These are phyloP conservation scores for Penicillium nordicum DNA, from an alignment of 2,329 filamentous ascomycete genomes.

Conservation along the genomic window DNA sequence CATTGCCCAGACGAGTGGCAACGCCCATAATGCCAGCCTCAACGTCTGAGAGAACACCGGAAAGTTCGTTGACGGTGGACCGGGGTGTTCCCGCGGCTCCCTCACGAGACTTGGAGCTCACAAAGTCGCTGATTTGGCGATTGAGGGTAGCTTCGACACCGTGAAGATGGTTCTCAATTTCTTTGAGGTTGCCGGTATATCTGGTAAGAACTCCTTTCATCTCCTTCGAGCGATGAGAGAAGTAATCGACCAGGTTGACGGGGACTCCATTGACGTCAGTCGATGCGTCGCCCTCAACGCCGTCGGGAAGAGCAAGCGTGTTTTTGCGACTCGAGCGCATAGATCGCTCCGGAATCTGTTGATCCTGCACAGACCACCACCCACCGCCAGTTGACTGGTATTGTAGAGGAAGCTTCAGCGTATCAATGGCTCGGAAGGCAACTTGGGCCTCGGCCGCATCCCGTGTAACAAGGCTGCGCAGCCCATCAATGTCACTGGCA, in stretches of 20 bases:
- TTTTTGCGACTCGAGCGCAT: constrained; percentile 42
- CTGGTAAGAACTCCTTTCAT: constrained; percentile 57
- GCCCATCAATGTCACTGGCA: constrained; percentile 56
- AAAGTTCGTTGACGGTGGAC: constrained; percentile 47
- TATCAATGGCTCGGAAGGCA: constrained; percentile 70
- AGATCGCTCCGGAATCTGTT: constrained; percentile 38
- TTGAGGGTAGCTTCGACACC: constrained; percentile 60
- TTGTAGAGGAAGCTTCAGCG: constrained; percentile 65
- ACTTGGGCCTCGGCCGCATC: constrained; percentile 69
- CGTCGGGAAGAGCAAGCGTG: constrained; percentile 47
- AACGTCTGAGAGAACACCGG: constrained; percentile 61
- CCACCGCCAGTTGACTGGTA: constrained; percentile 53
- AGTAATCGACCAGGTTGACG: constrained; percentile 61
- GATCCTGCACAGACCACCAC: constrained; percentile 42
- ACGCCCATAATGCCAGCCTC: constrained; percentile 63
- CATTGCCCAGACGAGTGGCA: constrained; percentile 57
- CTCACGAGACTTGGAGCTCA: constrained; percentile 40
- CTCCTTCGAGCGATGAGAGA: constrained; percentile 60
- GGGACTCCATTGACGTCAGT: constrained; percentile 51
- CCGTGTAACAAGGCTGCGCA: constrained; percentile 57
- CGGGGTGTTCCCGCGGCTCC: constrained; percentile 45
- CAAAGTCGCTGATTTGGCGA: constrained; percentile 58
- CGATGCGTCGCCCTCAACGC: constrained; percentile 40
- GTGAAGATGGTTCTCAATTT: constrained; percentile 64
- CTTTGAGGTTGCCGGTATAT: constrained; percentile 58